A percentile compares a stretch with the other conserved stretches of the same genome.
Conservation (phyloP, 129 eudicot species). For the Rutidosis leptorrhynchoides region DNA sequence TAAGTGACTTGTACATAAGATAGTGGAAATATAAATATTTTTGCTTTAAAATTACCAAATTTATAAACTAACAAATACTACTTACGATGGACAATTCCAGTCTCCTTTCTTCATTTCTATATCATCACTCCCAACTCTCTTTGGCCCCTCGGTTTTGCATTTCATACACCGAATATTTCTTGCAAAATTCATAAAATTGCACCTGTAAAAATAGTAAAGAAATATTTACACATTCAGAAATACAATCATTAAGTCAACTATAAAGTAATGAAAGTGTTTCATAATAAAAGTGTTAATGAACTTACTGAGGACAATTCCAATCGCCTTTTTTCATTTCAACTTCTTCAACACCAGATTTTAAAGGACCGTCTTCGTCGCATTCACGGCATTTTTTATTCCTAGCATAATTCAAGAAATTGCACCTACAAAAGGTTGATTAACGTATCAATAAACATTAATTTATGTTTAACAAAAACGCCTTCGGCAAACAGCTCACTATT, state of each 20-base stretch:
- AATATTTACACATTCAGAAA: background rate
- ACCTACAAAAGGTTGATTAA: constrained; percentile 46
- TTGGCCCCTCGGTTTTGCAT: constrained; percentile 63
- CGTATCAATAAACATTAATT: background rate
- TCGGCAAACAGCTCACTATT: background rate
- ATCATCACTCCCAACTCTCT: constrained; percentile 31
- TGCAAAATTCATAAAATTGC: constrained; percentile 77
- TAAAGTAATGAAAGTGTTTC: background rate
- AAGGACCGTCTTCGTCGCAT: constrained; percentile 59
- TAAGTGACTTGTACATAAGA: background rate
- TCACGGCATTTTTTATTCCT: constrained; percentile 58
- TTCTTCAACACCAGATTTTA: constrained; percentile 25
- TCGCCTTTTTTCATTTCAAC: constrained; percentile 85
- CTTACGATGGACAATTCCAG: constrained; percentile 91
- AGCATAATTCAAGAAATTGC: constrained; percentile 72
- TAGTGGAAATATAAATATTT: background rate
- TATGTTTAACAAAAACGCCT: background rate
- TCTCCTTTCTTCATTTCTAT: constrained; percentile 84
- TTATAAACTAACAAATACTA: background rate
- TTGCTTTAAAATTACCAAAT: background rate
- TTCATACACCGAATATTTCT: constrained; percentile 60
- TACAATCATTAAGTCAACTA: background rate
- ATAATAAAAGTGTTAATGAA: constrained; percentile 19
- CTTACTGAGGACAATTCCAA: constrained; percentile 91
- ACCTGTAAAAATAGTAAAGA: constrained; percentile 48